These are phyloP conservation scores for Gleditsia sinensis DNA, from an alignment of 306 rosid species.

Conservation along the genomic window DNA sequence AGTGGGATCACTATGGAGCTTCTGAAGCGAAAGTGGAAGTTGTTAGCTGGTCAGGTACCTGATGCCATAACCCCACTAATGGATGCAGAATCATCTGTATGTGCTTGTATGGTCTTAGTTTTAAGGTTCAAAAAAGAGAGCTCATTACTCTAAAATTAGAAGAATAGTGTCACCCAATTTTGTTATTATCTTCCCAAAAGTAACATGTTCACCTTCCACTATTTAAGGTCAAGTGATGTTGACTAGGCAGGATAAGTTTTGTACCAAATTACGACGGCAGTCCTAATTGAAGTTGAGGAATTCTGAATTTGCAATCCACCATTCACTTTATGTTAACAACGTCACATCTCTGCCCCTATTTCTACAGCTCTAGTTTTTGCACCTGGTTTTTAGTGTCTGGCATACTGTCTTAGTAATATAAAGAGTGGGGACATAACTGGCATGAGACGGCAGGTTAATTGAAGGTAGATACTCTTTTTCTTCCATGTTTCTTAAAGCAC, in stretches of 20 bases:
- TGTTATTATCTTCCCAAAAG: slow-evolving; percentile 5
- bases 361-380: too few relatives aligned
- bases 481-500: too few relatives aligned
- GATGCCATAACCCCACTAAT: slow-evolving; percentile 18
- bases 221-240: not conserved
- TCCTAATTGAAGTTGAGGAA: not conserved
- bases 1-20: slow-evolving; percentile 22
- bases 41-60: slow-evolving; percentile 13
- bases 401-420: too few relatives aligned
- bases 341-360: too few relatives aligned
- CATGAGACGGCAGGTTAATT: too few relatives aligned
- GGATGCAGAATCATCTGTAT: not conserved
- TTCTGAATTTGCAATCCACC: too few relatives aligned
- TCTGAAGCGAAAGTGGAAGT: slow-evolving; percentile 31
- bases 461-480: too few relatives aligned
- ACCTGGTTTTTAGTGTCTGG: too few relatives aligned
- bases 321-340: too few relatives aligned
- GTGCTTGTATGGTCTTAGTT: not conserved
- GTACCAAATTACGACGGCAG: not conserved
- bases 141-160: slow-evolving; percentile 15
- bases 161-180: slow-evolving; percentile 15
- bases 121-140: not conserved
- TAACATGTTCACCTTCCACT: slow-evolving; percentile 4
- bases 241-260: too few relatives aligned
- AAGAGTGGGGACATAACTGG: too few relatives aligned